Evolutionary conservation across 2,329 filamentous ascomycete genomes (phyloP).

Genomic region (Penicillium fuscoglaucum): DNA sequence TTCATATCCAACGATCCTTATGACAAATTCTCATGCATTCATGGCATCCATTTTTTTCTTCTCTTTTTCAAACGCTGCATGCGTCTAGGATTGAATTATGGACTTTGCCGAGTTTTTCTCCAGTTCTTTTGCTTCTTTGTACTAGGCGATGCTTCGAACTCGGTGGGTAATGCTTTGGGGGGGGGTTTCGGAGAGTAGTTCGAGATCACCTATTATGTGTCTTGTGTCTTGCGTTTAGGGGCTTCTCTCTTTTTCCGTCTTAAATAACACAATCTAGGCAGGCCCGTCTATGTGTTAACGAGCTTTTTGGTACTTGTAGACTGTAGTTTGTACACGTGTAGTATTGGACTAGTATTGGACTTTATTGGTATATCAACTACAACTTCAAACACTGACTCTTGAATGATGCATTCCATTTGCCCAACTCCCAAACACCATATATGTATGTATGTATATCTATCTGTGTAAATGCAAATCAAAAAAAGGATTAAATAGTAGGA

Average conservation of each 20-base stretch:
- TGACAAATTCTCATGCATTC: constrained; percentile 39
- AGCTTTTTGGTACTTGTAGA: background rate
- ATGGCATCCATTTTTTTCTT: constrained; percentile 37
- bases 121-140: background rate
- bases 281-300: constrained; percentile 17
- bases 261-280: constrained; percentile 30
- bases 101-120: background rate
- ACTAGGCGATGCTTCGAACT: background rate
- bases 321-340: background rate
- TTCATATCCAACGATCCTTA: constrained; percentile 42
- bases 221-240: background rate
- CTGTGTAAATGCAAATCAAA: constrained; percentile 10
- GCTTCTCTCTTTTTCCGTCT: constrained; percentile 18
- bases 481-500: background rate
- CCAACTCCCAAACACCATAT: constrained; percentile 7
- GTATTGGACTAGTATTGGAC: background rate
- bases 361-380: background rate
- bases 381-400: background rate
- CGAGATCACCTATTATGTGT: background rate
- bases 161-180: background rate
- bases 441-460: constrained; percentile 12
- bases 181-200: background rate
- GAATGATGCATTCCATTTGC: constrained; percentile 6
- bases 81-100: constrained; percentile 7
- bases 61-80: constrained; percentile 10